Conservation (phyloP, 371 early-diverging fungal genomes). For the Dichotomocladium elegans region DNA sequence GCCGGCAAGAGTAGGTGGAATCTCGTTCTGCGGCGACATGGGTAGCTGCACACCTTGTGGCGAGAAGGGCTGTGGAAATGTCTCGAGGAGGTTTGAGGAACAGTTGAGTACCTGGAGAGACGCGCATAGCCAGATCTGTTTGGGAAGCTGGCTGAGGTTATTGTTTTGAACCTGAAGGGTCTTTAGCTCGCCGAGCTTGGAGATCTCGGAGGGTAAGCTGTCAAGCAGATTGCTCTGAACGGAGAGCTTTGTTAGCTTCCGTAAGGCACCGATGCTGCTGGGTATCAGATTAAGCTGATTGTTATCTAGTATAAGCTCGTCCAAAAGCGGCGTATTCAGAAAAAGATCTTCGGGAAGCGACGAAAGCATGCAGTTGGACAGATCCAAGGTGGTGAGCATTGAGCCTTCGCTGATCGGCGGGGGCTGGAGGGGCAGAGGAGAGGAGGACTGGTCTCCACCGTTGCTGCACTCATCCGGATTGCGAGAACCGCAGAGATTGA, state of each 20-base stretch:
- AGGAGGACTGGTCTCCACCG: too few species aligned
- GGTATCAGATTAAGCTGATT: constrained; percentile 75
- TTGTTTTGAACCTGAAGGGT: constrained; percentile 49
- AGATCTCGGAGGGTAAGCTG: constrained; percentile 36
- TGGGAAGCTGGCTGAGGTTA: constrained; percentile 70
- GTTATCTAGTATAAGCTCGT: constrained; percentile 61
- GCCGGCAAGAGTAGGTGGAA: background rate
- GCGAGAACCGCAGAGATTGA: constrained; percentile 21
- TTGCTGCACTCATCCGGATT: background rate
- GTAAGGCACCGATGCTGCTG: constrained; percentile 52
- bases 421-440: background rate
- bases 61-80: constrained; percentile 34
- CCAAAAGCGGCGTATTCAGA: constrained; percentile 47
- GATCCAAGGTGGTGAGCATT: constrained; percentile 50
- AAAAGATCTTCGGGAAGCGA: constrained; percentile 66
- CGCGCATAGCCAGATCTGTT: constrained; percentile 83
- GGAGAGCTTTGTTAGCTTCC: constrained; percentile 52
- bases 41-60: constrained; percentile 16
- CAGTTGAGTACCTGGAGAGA: constrained; percentile 65
- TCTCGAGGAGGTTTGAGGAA: constrained; percentile 71
- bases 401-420: constrained; percentile 2
- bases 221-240: constrained; percentile 74
- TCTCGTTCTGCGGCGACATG: background rate
- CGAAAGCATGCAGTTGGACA: constrained; percentile 70
- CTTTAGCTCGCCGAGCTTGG: constrained; percentile 28